Evolutionary conservation across 805 yeast species (phyloP), one percentile per base, ranked within the genome.

Genomic region (Cephaloascus albidus): DNA sequence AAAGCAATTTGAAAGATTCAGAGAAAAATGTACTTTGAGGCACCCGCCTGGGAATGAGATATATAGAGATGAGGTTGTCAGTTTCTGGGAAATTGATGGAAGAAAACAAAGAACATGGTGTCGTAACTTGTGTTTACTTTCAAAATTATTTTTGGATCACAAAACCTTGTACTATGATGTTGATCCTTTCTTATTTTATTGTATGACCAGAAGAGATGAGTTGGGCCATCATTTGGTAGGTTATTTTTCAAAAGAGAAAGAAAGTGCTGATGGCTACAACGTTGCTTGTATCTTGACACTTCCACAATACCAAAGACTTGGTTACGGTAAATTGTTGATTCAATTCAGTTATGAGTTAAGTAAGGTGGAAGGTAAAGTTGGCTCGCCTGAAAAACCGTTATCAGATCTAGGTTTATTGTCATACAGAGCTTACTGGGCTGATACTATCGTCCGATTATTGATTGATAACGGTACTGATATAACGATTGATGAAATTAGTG

Each of bases 11-110:
- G 94, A 93, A 62, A 69, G 99, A 45, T 93, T 87, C 63, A 71
- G 97, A 53, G 58, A 76, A 20, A 93, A 93, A 55, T 85, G 94
- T 56, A 81, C 94, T 2, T 68, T 93, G 61, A 78, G 82, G 55
- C 97, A 90, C 53, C 99, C 99, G 1, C 99, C 99, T 0, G 99
- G 99, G 0, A 93, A 93, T 62, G 98, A 93, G 54, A 89, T 93
- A 18, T 93, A 93, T 58, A 69, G 98, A 37, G 97, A 93, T 58
- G 89, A 83, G 37, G 78, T 81, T 50, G 93, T 93, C 32, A 86
- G 96, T 15, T 93, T 93, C 56, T 93, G 89, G 70, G 99, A 93
- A 57, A 89, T 93, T 45, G 99, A 93, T 60, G 99, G 99, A 10
- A 70, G 96, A 42, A 84, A 85, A 48, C 98, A 93, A 63, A 70